Percentiles rank a stretch among this genome's conserved stretches.
Evolutionary conservation across 129 eudicot genomes (phyloP).

Genomic region (Flaveria bidentis): DNA sequence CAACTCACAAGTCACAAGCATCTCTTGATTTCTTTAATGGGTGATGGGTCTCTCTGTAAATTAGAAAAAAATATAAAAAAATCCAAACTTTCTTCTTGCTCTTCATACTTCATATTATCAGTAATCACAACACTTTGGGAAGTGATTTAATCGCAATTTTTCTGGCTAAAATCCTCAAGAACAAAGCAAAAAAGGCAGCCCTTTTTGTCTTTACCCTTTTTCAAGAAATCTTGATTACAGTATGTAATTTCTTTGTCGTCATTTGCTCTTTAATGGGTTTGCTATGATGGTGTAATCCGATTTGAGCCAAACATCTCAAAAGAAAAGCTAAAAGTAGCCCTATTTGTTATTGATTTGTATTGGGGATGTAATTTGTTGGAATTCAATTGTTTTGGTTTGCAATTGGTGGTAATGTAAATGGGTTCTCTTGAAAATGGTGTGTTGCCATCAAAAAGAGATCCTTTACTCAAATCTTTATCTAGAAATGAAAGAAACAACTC

Average conservation of each 20-base stretch:
- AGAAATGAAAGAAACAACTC: conserved; percentile 52
- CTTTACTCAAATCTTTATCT: conserved; percentile 52
- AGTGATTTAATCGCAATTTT: conserved; percentile 21
- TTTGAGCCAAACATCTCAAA: background rate
- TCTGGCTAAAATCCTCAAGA: conserved; percentile 19
- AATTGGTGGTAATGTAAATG: conserved; percentile 54
- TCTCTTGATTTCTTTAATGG: conserved; percentile 52
- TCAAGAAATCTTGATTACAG: conserved; percentile 36
- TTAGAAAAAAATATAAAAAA: background rate
- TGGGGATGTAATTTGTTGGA: conserved; percentile 17
- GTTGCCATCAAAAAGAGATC: conserved; percentile 69
- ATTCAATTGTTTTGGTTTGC: background rate
- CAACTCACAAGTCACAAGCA: conserved; percentile 45
- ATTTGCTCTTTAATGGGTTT: background rate
- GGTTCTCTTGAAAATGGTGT: conserved; percentile 88
- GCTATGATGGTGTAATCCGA: conserved; percentile 22
- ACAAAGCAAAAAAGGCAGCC: conserved; percentile 27
- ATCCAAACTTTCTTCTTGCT: conserved; percentile 13
- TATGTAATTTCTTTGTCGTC: conserved; percentile 7
- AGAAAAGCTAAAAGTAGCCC: conserved; percentile 23
- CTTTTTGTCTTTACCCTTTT: conserved; percentile 36
- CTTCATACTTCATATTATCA: conserved; percentile 18
- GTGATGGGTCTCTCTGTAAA: conserved; percentile 10
- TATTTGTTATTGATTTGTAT: conserved; percentile 20
- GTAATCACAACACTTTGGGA: conserved; percentile 27